Conservation (phyloP, 2,329 filamentous ascomycete genomes). For the Colletotrichum tofieldiae region DNA sequence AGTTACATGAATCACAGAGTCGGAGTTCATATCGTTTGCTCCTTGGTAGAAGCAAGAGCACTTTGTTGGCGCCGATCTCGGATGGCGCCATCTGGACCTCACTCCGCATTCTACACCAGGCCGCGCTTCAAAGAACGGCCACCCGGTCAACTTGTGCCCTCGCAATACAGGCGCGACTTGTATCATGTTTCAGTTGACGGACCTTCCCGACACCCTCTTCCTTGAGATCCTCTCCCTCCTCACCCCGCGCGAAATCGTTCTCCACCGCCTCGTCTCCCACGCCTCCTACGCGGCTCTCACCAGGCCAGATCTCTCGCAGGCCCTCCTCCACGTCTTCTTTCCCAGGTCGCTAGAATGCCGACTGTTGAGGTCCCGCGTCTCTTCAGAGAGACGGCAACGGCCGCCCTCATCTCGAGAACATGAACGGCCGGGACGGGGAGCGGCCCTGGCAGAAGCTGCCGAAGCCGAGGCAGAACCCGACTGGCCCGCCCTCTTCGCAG, state of each 20-base stretch:
- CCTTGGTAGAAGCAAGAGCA: too few relatives aligned
- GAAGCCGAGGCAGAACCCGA: constrained; percentile 44
- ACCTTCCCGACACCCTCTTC: constrained; percentile 73
- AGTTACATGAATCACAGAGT: neutral
- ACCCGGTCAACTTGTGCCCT: neutral
- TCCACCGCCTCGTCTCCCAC: constrained; percentile 67
- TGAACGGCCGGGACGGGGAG: too few relatives aligned
- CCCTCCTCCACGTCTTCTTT: constrained; percentile 66
- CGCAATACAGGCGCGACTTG: neutral
- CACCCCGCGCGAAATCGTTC: constrained; percentile 64
- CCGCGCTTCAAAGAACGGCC: neutral
- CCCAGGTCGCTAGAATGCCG: constrained; percentile 68
- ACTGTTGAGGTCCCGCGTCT: constrained; percentile 46
- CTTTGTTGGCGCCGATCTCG: neutral
- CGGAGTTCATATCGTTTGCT: neutral
- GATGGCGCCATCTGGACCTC: neutral
- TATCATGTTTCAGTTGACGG: constrained; percentile 54
- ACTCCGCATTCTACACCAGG: neutral
- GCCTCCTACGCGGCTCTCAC: constrained; percentile 66
- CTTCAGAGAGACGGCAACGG: constrained; percentile 13
- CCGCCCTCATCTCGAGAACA: neutral
- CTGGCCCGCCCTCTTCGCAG: constrained; percentile 63
- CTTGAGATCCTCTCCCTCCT: constrained; percentile 67
- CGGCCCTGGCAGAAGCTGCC: constrained; percentile 18
- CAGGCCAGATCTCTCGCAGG: constrained; percentile 61